Evolutionary conservation across 257 asterid genomes (phyloP), one percentile per base, ranked within the genome.

Genomic region (Solanum lignicaule): DNA sequence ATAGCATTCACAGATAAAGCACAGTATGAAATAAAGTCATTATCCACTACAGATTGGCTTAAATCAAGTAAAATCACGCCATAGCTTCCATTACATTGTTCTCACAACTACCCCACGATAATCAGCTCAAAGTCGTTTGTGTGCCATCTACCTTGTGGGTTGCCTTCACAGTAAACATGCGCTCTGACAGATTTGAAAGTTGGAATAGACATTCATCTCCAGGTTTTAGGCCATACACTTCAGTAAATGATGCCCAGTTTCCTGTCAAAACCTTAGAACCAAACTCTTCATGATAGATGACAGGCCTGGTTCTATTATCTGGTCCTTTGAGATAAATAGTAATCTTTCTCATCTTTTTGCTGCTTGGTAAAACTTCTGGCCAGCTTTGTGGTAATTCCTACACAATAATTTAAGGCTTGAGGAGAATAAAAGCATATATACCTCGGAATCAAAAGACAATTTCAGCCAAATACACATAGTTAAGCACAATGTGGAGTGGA

Each of bases 161-260:
- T 27, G 84, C 16, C 35, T 29, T 25, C 27, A 88, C 83, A 20
- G 6, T 76, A 27, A 83, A 88, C 33, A 84, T 31, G 32, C 38
- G 76, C 58, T 76, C 4, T 52, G 33, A 18, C 55, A 4, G 23
- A 84, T 90, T 31, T 58, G 32, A 83, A 39, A 55, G 32, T 65
- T 27, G 46, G 29, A 90, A 33, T 52, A 5, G 36, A 81, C 88
- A 90, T 8, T 48, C 46, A 68, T 90, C 92, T 69, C 89, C 90
- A 29, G 87, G n/a, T 15, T 52, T 82, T 41, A 87, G 38, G 9
- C 86, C 66, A 72, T 86, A 46, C 10, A 48, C 43, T 52, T 39
- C 39, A 41, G 82, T 76, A 46, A 90, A n/a, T 55, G n/a, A 18
- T 8, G 72, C 58, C 90, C 92, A 90, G 1, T 39, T 16, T n/a